These are phyloP conservation scores for Remersonia thermophila DNA, from an alignment of 2,329 filamentous ascomycete genomes.

Conservation along the genomic window DNA sequence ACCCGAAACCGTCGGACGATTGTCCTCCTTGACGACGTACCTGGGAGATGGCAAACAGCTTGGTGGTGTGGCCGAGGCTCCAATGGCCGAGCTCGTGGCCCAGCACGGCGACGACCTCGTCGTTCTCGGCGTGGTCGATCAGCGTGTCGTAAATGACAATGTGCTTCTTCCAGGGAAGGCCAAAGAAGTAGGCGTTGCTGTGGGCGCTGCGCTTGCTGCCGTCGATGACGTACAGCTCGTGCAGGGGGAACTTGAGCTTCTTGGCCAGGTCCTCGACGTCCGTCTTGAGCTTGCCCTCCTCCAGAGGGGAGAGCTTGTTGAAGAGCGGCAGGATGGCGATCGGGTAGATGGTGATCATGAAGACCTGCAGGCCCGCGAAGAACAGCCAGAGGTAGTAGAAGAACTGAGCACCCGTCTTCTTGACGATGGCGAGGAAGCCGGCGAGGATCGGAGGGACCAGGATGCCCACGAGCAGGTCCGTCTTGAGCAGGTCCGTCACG, in stretches of 20 bases:
- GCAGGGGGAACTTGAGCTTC: slow-evolving; percentile 79
- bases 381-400: slow-evolving; percentile 98
- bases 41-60: slow-evolving; percentile 76
- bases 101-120: slow-evolving; percentile 89
- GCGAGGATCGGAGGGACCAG: slow-evolving; percentile 81
- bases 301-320: slow-evolving; percentile 91
- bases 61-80: slow-evolving; percentile 90
- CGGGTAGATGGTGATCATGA: slow-evolving; percentile 92
- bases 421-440: slow-evolving; percentile 85
- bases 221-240: slow-evolving; percentile 89
- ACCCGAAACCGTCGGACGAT: neutral
- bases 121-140: slow-evolving; percentile 83
- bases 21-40: slow-evolving; percentile 29
- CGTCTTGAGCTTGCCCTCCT: slow-evolving; percentile 77
- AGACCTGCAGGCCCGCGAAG: slow-evolving; percentile 75
- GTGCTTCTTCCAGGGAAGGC: slow-evolving; percentile 98
- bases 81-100: slow-evolving; percentile 96
- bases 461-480: slow-evolving; percentile 65
- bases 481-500: slow-evolving; percentile 83
- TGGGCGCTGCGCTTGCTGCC: slow-evolving; percentile 80
- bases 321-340: slow-evolving; percentile 89
- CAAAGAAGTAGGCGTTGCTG: slow-evolving; percentile 92
- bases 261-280: slow-evolving; percentile 74
- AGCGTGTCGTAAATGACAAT: slow-evolving; percentile 98
- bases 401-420: slow-evolving; percentile 86